phyloP scores from a whole-genome alignment of 169 alveolate genomes.

The Pseudocohnilembus persalinus region DNA sequence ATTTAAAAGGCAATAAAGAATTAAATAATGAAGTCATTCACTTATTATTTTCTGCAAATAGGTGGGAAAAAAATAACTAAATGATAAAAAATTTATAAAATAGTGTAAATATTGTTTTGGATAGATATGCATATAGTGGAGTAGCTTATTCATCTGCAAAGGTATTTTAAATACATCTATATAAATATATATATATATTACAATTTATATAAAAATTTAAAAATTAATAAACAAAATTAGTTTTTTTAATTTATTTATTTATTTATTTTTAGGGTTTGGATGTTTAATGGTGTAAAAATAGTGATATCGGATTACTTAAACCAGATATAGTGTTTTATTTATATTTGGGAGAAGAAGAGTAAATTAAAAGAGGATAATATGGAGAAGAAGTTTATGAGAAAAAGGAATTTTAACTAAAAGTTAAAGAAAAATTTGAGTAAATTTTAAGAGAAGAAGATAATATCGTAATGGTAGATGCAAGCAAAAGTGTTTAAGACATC shows the following conservation, averaged over 20 bases:
- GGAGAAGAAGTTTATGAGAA: conserved; percentile 88
- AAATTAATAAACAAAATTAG: background rate
- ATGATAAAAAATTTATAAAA: conserved; percentile 66
- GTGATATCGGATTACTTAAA: conserved; percentile 76
- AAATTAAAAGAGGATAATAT: conserved; percentile 61
- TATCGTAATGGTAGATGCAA: conserved; percentile 51
- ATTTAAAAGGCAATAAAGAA: conserved; percentile 71
- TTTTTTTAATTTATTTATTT: background rate
- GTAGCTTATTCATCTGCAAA: conserved; percentile 96
- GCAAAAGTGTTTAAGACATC: background rate
- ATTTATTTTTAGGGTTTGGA: conserved; percentile 51
- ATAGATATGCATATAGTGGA: conserved; percentile 95
- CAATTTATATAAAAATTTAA: too few species aligned
- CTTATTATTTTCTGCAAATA: conserved; percentile 92
- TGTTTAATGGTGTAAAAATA: conserved; percentile 81
- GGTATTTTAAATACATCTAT: too few species aligned
- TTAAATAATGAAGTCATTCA: conserved; percentile 89
- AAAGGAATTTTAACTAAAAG: conserved; percentile 66
- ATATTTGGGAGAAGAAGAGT: conserved; percentile 50
- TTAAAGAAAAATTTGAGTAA: conserved; percentile 54
- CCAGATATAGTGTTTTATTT: conserved; percentile 85
- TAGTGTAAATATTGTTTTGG: conserved; percentile 89
- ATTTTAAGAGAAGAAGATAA: conserved; percentile 39
- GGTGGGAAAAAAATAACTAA: conserved; percentile 92
- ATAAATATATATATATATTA: too few species aligned